Conservation (phyloP, 2,329 filamentous ascomycete genomes). For the Ophiocordyceps camponoti-leonardi region DNA sequence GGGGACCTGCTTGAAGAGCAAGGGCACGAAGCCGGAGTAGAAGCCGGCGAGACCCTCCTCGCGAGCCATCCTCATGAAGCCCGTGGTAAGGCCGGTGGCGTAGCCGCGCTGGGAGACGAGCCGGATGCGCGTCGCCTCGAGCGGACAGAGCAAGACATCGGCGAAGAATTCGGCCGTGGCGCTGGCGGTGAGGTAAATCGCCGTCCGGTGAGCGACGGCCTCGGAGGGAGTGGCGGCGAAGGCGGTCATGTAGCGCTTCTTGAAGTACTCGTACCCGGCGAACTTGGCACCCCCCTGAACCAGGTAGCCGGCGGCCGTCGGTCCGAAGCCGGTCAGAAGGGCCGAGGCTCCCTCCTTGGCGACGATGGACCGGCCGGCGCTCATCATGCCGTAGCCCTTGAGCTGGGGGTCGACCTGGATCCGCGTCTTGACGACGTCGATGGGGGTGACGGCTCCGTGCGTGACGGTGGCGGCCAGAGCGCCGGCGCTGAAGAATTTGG, state of each 20-base stretch:
- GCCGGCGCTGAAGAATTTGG: slow-evolving; percentile 35
- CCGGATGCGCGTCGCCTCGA: slow-evolving; percentile 66
- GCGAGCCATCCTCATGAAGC: slow-evolving; percentile 58
- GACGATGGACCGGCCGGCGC: slow-evolving; percentile 63
- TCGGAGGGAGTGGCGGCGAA: slow-evolving; percentile 32
- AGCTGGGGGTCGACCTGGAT: slow-evolving; percentile 77
- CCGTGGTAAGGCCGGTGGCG: slow-evolving; percentile 51
- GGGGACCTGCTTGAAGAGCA: slow-evolving; percentile 77
- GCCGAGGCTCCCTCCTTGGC: slow-evolving; percentile 63
- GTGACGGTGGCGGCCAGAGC: slow-evolving; percentile 33
- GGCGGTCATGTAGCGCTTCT: slow-evolving; percentile 64
- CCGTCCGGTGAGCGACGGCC: slow-evolving; percentile 26
- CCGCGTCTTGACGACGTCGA: slow-evolving; percentile 69
- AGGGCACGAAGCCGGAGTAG: slow-evolving; percentile 80
- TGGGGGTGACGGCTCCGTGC: slow-evolving; percentile 36
- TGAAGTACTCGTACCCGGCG: slow-evolving; percentile 88
- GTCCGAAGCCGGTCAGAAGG: slow-evolving; percentile 68
- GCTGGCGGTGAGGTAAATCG: slow-evolving; percentile 56
- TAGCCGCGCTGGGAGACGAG: slow-evolving; percentile 71
- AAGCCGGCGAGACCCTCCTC: slow-evolving; percentile 67
- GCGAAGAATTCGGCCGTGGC: slow-evolving; percentile 55
- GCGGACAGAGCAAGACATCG: slow-evolving; percentile 73
- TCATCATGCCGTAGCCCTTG: slow-evolving; percentile 72
- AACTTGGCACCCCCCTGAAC: slow-evolving; percentile 85
- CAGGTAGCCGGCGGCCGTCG: slow-evolving; percentile 75